These are phyloP conservation scores for Penicillium roqueforti DNA, from an alignment of 495 filamentous ascomycete genomes.

Conservation along the genomic window DNA sequence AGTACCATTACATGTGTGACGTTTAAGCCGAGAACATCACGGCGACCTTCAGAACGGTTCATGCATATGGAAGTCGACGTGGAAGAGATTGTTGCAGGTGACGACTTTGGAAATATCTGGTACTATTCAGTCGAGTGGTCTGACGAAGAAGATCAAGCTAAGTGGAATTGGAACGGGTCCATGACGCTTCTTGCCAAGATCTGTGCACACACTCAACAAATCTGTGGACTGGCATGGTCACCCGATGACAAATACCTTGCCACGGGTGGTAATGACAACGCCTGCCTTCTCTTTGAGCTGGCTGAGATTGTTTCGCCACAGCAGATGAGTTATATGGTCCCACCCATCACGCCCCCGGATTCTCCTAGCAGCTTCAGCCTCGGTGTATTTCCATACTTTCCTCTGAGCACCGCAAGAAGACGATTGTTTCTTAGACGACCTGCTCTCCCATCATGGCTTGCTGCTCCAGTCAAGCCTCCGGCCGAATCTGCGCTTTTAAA, in stretches of 20 bases:
- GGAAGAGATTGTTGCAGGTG: constrained; percentile 85
- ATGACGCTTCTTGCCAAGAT: constrained; percentile 77
- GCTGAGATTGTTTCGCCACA: constrained; percentile 49
- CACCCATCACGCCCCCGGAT: not conserved
- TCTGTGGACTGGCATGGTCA: constrained; percentile 91
- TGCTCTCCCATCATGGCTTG: constrained; percentile 30
- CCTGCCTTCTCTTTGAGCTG: constrained; percentile 75
- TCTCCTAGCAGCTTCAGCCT: constrained; percentile 13
- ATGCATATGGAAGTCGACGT: constrained; percentile 27
- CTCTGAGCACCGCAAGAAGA: constrained; percentile 12
- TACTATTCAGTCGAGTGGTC: constrained; percentile 93
- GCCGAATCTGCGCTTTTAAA: constrained; percentile 24
- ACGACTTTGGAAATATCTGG: constrained; percentile 80
- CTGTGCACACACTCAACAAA: constrained; percentile 77
- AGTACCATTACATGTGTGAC: constrained; percentile 70
- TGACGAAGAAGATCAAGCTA: constrained; percentile 30
- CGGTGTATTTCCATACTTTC: constrained; percentile 21
- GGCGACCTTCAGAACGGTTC: constrained; percentile 38
- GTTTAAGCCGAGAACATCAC: constrained; percentile 54
- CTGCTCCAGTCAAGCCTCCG: constrained; percentile 15
- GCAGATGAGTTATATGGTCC: constrained; percentile 6
- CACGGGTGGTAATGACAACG: constrained; percentile 89
- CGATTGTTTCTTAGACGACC: constrained; percentile 21
- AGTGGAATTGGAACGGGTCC: constrained; percentile 66
- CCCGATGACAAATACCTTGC: constrained; percentile 71